phyloP scores from a whole-genome alignment of 148 eudicot genomes.

The Heliamphora exappendiculata region DNA sequence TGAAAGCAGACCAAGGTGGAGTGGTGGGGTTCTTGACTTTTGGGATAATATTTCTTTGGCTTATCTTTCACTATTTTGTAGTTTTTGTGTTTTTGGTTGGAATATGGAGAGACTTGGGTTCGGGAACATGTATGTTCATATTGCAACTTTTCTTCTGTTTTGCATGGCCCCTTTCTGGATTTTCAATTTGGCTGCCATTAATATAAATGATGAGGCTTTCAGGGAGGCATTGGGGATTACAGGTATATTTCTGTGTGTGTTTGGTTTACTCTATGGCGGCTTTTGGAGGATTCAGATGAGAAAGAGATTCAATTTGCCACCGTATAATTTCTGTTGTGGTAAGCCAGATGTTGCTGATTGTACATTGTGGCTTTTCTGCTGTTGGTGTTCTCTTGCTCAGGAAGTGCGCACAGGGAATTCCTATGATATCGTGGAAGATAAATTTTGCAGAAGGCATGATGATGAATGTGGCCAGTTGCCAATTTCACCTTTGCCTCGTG shows the following conservation, averaged over 20 bases:
- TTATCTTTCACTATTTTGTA: conserved; percentile 63
- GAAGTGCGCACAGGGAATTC: conserved; percentile 69
- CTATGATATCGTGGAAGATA: conserved; percentile 61
- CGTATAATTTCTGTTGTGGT: conserved; percentile 42
- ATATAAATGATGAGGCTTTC: conserved; percentile 49
- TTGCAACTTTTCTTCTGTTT: conserved; percentile 76
- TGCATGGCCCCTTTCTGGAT: conserved; percentile 82
- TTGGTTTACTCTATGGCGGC: conserved; percentile 83
- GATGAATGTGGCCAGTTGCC: conserved; percentile 15
- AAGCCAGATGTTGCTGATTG: conserved; percentile 59
- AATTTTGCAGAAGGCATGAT: conserved; percentile 39
- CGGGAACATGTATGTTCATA: conserved; percentile 85
- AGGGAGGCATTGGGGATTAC: conserved; percentile 59
- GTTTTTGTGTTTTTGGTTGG: conserved; percentile 92
- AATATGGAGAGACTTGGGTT: conserved; percentile 91
- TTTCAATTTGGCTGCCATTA: conserved; percentile 73
- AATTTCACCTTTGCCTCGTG: conserved; percentile 30
- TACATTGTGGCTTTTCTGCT: conserved; percentile 67
- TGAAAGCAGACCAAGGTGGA: conserved; percentile 56
- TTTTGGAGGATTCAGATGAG: conserved; percentile 92
- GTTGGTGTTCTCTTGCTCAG: conserved; percentile 91
- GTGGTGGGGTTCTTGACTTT: conserved; percentile 64
- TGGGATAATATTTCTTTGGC: conserved; percentile 83
- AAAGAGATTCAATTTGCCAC: conserved; percentile 66
- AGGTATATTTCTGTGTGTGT: conserved; percentile 59